Base-by-base conservation (phyloP, 2,329 filamentous ascomycete species). In the Raffaelea arxii region DNA sequence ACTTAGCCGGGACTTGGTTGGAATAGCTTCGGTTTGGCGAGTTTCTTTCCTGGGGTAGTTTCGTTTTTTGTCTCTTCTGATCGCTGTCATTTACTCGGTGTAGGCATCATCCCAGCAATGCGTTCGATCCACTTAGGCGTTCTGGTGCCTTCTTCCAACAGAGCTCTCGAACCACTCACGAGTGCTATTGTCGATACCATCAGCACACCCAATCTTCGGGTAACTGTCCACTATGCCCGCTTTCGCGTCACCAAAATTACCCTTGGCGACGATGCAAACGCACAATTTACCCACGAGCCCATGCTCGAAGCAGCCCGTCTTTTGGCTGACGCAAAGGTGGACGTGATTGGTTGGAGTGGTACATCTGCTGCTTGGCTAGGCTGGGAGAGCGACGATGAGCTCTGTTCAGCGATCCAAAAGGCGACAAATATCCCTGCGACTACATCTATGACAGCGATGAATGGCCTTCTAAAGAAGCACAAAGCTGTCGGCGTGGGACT, bases 91-190 rank as follows among this genome's bases (percentile, higher is more conserved):
- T n/a, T n/a, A n/a, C n/a, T n/a, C n/a, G n/a, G n/a, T n/a, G n/a
- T n/a, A n/a, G n/a, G n/a, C n/a, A n/a, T n/a, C n/a, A n/a, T n/a
- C n/a, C n/a, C n/a, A n/a, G n/a, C n/a, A n/a, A n/a, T n/a, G n/a
- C n/a, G n/a, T n/a, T n/a, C n/a, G n/a, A 32, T 52, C 24, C 40
- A 42, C 5, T 55, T 70, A 25, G 68, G 65, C 42, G 60, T 71
- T 41, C 62, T 70, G 24, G 62, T 67, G 23, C 67, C 67, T 16
- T 66, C 62, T 35, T 68, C 67, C 44, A 69, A 70, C 53, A 70
- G 66, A 11, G 60, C 61, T 3, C 59, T 70, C 18, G 68, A 70
- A 53, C 65, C 66, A 10, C 58, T 70, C 14, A 67, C 66, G 6
- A 57, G 57, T 22, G 57, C 59, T 27, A 62, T 70, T 41, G 47